A percentile compares a stretch with the other conserved stretches of the same genome.
Evolutionary conservation across 2,329 filamentous ascomycete genomes (phyloP).

Genomic region (Fusarium chuoi): DNA sequence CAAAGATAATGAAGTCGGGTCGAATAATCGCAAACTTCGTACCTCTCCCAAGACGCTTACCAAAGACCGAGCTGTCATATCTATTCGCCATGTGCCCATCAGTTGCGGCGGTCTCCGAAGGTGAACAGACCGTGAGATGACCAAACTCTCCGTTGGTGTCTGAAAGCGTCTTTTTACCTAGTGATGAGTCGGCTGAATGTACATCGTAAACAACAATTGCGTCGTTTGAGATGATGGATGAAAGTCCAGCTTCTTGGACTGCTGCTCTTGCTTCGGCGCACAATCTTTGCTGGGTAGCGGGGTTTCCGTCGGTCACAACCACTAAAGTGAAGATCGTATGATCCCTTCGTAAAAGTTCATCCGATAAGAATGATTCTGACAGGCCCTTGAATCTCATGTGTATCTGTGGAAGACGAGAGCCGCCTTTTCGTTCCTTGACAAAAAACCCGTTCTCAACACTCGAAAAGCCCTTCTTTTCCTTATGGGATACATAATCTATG

Average conservation of each 20-base stretch:
- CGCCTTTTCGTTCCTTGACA: neutral
- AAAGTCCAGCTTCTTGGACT: neutral
- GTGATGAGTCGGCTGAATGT: neutral
- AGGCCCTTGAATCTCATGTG: neutral
- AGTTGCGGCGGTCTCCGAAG: rapidly evolving
- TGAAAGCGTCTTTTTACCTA: rapidly evolving
- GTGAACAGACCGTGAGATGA: neutral
- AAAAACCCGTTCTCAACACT: neutral
- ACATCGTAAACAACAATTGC: neutral
- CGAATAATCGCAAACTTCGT: neutral
- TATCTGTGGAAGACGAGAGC: neutral
- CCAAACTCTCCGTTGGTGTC: neutral
- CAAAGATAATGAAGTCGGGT: neutral
- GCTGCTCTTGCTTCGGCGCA: neutral
- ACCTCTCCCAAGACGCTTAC: neutral
- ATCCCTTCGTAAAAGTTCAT: neutral
- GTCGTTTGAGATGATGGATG: neutral
- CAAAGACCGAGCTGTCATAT: neutral
- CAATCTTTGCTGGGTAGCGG: rapidly evolving
- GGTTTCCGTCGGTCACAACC: rapidly evolving
- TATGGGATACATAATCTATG: neutral
- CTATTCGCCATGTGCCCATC: neutral
- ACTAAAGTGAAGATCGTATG: neutral
- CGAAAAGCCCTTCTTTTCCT: neutral
- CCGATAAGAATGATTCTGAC: neutral